Evolutionary conservation across 2,329 filamentous ascomycete genomes (phyloP).

Genomic region (Rasamsonia emersonii): DNA sequence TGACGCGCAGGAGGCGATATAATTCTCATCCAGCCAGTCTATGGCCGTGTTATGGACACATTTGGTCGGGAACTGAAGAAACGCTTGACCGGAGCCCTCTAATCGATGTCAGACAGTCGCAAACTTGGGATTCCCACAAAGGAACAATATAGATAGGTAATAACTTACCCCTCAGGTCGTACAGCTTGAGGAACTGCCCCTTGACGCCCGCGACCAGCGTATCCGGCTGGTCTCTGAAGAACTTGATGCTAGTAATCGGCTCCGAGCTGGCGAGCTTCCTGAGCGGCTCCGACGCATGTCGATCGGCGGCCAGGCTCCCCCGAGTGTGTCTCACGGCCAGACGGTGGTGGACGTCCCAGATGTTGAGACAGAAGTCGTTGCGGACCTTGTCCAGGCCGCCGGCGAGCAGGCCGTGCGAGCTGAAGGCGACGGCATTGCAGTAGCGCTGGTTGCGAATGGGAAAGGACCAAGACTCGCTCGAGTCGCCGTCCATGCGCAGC

Average conservation of each 20-base stretch:
- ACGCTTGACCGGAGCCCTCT: conserved; percentile 31
- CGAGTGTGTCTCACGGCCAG: conserved; percentile 27
- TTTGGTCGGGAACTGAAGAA: conserved; percentile 45
- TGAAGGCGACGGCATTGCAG: conserved; percentile 58
- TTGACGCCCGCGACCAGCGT: conserved; percentile 54
- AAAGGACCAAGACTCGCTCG: conserved; percentile 41
- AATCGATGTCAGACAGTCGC: conserved; percentile 9
- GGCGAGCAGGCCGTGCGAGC: conserved; percentile 47
- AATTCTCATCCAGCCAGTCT: conserved; percentile 56
- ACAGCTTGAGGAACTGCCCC: conserved; percentile 52
- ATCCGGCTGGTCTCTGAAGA: conserved; percentile 52
- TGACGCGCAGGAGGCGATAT: conserved; percentile 51
- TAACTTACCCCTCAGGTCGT: conserved; percentile 50
- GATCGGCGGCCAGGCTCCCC: conserved; percentile 19
- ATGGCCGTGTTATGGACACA: conserved; percentile 58
- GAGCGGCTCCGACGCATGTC: conserved; percentile 40
- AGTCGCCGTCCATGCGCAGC: conserved; percentile 45
- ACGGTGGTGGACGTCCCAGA: conserved; percentile 52
- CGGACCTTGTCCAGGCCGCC: conserved; percentile 55
- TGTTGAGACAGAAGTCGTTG: conserved; percentile 56
- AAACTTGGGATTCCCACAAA: conserved; percentile 1
- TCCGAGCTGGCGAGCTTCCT: conserved; percentile 54
- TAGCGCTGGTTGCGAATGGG: conserved; percentile 54
- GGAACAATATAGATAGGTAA: conserved; percentile 4
- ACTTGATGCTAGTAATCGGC: conserved; percentile 56